Evolutionary conservation across 2,329 filamentous ascomycete genomes (phyloP).

Genomic region (Pezicula rhizophila): DNA sequence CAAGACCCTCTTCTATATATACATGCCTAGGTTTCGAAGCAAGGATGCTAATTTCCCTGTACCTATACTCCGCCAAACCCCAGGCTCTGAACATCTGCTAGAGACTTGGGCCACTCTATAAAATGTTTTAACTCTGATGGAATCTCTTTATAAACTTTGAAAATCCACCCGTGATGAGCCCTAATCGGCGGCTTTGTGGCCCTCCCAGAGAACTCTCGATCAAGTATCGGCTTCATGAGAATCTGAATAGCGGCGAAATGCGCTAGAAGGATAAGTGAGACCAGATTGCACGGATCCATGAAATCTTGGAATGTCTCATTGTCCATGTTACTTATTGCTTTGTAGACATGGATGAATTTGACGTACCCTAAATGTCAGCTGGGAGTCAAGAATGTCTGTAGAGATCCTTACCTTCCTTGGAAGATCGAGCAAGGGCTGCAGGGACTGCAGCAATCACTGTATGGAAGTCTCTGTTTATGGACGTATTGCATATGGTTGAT

Average conservation of each 20-base stretch:
- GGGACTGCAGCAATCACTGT: constrained; percentile 30
- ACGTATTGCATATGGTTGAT: constrained; percentile 33
- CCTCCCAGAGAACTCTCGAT: constrained; percentile 23
- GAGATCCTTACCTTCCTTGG: background rate
- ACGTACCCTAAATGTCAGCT: constrained; percentile 28
- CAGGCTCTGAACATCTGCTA: constrained; percentile 7
- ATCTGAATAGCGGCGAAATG: constrained; percentile 42
- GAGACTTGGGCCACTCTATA: constrained; percentile 15
- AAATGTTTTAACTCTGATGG: constrained; percentile 2
- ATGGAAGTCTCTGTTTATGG: constrained; percentile 41
- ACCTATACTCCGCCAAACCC: constrained; percentile 3
- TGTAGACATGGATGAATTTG: constrained; percentile 36
- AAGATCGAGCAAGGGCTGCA: background rate
- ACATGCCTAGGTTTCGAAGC: no score
- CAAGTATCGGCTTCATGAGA: constrained; percentile 34
- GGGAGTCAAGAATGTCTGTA: constrained; percentile 7
- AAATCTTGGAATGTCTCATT: constrained; percentile 36
- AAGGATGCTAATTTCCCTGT: no score
- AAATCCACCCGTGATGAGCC: constrained; percentile 10
- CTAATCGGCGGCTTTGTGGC: constrained; percentile 3
- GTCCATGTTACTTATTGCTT: constrained; percentile 32
- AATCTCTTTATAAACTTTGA: background rate
- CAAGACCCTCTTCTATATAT: no score
- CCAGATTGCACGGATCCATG: constrained; percentile 33
- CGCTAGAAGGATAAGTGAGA: constrained; percentile 36